Evolutionary conservation across 1,139 yeast genomes (phyloP).

Genomic region (Lodderomyces theae): DNA sequence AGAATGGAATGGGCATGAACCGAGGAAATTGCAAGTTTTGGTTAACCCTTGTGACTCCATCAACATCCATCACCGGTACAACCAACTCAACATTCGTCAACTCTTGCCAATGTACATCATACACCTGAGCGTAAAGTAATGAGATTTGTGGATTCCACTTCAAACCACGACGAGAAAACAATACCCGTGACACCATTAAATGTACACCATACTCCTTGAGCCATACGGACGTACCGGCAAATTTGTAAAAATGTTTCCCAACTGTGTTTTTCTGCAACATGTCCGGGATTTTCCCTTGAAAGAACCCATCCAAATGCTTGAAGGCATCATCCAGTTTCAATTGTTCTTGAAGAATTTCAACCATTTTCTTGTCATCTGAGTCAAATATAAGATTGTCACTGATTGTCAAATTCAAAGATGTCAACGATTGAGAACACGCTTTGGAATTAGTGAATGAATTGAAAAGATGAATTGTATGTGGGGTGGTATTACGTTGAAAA

Average conservation of each 20-base stretch:
- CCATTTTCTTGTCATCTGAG: conserved; percentile 14
- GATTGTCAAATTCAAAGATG: conserved; percentile 5
- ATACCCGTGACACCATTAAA: conserved; percentile 40
- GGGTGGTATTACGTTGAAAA: background rate
- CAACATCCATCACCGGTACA: conserved; percentile 16
- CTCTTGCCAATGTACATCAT: conserved; percentile 30
- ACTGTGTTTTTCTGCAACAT: conserved; percentile 14
- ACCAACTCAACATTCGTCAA: conserved; percentile 24
- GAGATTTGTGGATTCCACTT: conserved; percentile 29
- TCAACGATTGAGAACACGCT: conserved; percentile 3
- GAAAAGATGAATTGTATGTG: conserved; percentile 6
- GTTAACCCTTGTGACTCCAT: conserved; percentile 7
- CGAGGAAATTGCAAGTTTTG: conserved; percentile 22
- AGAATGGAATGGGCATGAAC: conserved; percentile 30
- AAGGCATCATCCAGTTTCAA: conserved; percentile 19
- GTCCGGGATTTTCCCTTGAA: conserved; percentile 20
- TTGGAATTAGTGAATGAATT: conserved; percentile 5
- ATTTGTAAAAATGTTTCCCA: conserved; percentile 35
- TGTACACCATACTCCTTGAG: conserved; percentile 46
- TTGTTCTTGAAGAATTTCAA: conserved; percentile 15
- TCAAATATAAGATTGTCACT: conserved; percentile 9
- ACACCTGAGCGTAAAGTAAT: conserved; percentile 32
- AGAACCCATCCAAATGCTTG: conserved; percentile 20
- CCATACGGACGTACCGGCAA: conserved; percentile 52
- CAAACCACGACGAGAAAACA: conserved; percentile 26